phyloP scores from a whole-genome alignment of 2,329 filamentous ascomycete species.

The Aspergillus terreus region DNA sequence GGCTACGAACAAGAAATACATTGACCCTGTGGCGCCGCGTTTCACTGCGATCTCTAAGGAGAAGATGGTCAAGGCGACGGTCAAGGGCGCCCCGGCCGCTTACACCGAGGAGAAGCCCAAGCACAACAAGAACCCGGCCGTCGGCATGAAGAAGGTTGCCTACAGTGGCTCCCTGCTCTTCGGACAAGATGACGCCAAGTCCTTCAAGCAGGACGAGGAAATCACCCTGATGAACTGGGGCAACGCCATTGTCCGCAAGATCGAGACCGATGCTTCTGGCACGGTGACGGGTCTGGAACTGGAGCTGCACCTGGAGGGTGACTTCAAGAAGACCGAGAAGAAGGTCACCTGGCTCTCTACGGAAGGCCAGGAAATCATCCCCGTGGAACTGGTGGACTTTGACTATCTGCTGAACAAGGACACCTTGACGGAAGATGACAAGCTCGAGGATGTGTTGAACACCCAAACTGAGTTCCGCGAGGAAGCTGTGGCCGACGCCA shows the following conservation, averaged over 20 bases:
- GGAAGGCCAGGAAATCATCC: slow-evolving; percentile 67
- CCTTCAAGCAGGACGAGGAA: slow-evolving; percentile 80
- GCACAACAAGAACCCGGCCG: slow-evolving; percentile 81
- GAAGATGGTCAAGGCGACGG: slow-evolving; percentile 65
- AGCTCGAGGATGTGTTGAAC: slow-evolving; percentile 79
- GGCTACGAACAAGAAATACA: slow-evolving; percentile 71
- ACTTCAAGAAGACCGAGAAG: slow-evolving; percentile 93
- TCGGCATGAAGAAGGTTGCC: slow-evolving; percentile 81
- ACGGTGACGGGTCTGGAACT: slow-evolving; percentile 69
- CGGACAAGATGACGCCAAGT: slow-evolving; percentile 81
- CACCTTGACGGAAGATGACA: slow-evolving; percentile 83
- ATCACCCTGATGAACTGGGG: slow-evolving; percentile 98
- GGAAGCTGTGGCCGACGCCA: slow-evolving; percentile 74
- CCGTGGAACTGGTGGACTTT: slow-evolving; percentile 87
- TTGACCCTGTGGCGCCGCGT: slow-evolving; percentile 71
- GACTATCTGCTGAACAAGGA: slow-evolving; percentile 96
- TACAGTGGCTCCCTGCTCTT: slow-evolving; percentile 73
- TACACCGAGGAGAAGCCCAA: slow-evolving; percentile 74
- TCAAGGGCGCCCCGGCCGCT: slow-evolving; percentile 62
- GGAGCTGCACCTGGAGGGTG: slow-evolving; percentile 85
- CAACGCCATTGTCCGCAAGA: slow-evolving; percentile 49
- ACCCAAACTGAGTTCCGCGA: slow-evolving; percentile 70
- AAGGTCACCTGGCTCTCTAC: slow-evolving; percentile 91
- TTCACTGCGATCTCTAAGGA: slow-evolving; percentile 70
- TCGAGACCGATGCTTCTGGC: slow-evolving; percentile 48